Conservation (phyloP, 1,139 yeast species). For the Yamadazyma pseudoaaseri region DNA sequence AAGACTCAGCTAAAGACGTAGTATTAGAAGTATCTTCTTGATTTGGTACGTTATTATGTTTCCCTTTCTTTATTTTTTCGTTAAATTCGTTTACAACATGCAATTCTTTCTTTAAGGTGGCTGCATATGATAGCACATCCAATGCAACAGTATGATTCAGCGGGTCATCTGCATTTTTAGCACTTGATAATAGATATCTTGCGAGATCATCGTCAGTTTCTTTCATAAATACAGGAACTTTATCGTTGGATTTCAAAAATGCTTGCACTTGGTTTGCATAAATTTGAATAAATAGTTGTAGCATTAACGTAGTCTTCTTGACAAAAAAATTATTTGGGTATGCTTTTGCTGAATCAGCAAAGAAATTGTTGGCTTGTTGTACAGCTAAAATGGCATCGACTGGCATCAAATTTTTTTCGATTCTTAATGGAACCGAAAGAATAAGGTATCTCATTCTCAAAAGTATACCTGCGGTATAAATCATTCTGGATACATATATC, state of each 20-base stretch:
- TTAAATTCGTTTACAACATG: constrained; percentile 7
- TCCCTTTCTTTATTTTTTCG: constrained; percentile 6
- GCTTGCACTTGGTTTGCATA: constrained; percentile 51
- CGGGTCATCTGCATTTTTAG: not conserved
- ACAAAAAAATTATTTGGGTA: constrained; percentile 51
- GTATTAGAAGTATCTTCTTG: not conserved
- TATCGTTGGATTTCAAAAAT: constrained; percentile 26
- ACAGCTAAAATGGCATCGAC: constrained; percentile 45
- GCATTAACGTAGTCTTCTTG: constrained; percentile 52
- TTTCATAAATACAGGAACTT: constrained; percentile 24
- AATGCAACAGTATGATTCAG: constrained; percentile 24
- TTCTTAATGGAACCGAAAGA: constrained; percentile 53
- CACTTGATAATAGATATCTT: not conserved
- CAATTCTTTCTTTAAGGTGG: constrained; percentile 19
- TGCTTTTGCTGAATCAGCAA: constrained; percentile 32
- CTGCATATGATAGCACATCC: constrained; percentile 39
- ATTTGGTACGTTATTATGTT: not conserved
- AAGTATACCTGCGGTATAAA: constrained; percentile 68
- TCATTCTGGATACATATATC: constrained; percentile 60
- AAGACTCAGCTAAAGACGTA: not conserved
- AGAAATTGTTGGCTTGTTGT: constrained; percentile 39
- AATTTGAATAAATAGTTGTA: constrained; percentile 59
- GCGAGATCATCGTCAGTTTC: constrained; percentile 8
- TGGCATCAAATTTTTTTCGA: constrained; percentile 50
- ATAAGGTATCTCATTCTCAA: constrained; percentile 57